Evolutionary conservation across 75 land plant species (phyloP), one percentile per base, ranked within the genome.

Genomic region (Cryptomeria japonica): DNA sequence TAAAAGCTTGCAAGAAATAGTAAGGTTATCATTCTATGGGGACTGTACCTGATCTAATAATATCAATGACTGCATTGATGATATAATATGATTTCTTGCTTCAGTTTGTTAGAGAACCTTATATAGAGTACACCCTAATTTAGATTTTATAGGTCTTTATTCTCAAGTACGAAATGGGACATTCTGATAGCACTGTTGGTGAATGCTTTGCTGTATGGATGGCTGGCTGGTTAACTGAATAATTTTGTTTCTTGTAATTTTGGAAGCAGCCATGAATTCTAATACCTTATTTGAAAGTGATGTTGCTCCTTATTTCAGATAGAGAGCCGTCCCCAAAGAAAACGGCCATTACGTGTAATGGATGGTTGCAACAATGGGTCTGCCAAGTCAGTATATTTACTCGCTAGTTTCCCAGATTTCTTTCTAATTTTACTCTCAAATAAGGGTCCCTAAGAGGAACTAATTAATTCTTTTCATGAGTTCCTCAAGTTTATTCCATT

Each of bases 251-350:
- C 25, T 78, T 79, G 82, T 41, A 79, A 79, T 16, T 18, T 39
- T 78, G 25, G 39, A 78, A 78, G 80, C 42, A 36, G 19, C 39
- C 36, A 39, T 39, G 44, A 79, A 19, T 79, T 79, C 10, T 25
- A 39, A 19, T 44, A 19, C 41, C 28, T 78, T 37, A 37, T 19
- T 79, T 79, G n/a, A 79, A 34, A 79, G 19, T 79, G 70, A 79
- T 78, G 39, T 88, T 46, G 36, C 55, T 70, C 25, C 39, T 87
- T 83, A 32, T 72, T n/a, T 25, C 92, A 93, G 95, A 93, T 94
- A 87, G 95, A 93, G 87, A 93, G 95, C 89, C 91, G 95, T 55
- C 95, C 95, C n/a, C 85, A 86, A 53, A 90, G 93, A 51, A 91
- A 88, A 82, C 87, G 90, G 85, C 92, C 95, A 16, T 49, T 94